A percentile compares a stretch with the other conserved stretches of the same genome.
Evolutionary conservation across 331 rosid species (phyloP).

Genomic region (Rosa hybrid): DNA sequence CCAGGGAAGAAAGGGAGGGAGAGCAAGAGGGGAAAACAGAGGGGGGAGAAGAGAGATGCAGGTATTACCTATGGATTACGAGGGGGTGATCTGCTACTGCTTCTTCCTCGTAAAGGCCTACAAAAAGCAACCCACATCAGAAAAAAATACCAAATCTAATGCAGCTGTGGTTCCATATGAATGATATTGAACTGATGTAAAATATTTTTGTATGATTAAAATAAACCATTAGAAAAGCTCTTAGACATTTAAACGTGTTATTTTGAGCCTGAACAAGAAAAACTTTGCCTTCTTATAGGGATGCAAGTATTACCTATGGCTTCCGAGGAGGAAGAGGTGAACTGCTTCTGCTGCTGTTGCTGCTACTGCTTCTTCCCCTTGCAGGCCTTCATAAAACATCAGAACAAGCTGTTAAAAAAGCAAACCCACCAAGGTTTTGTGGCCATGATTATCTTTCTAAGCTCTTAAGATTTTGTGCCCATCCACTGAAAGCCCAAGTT

Average conservation of each 20-base stretch:
- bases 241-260: neutral
- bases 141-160: neutral
- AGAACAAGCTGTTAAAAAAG: constrained; percentile 9
- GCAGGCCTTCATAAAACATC: constrained; percentile 53
- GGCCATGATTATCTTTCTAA: neutral
- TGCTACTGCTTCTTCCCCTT: constrained; percentile 71
- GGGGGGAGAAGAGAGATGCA: constrained; percentile 16
- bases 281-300: no score
- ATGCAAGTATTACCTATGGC: constrained; percentile 48
- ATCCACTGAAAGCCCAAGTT: neutral
- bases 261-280: neutral
- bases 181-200: neutral
- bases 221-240: neutral
- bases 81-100: constrained; percentile 74
- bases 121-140: constrained; percentile 12
- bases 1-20: neutral
- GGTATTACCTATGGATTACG: constrained; percentile 59
- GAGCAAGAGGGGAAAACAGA: neutral
- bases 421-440: neutral
- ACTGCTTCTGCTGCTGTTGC: constrained; percentile 92
- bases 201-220: neutral
- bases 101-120: constrained; percentile 76
- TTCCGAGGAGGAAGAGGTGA: constrained; percentile 90
- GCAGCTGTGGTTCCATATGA: neutral
- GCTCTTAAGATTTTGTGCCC: no score